These are phyloP conservation scores for Rhododendron ferrugineum DNA, from an alignment of 148 eudicot genomes.

Conservation along the genomic window DNA sequence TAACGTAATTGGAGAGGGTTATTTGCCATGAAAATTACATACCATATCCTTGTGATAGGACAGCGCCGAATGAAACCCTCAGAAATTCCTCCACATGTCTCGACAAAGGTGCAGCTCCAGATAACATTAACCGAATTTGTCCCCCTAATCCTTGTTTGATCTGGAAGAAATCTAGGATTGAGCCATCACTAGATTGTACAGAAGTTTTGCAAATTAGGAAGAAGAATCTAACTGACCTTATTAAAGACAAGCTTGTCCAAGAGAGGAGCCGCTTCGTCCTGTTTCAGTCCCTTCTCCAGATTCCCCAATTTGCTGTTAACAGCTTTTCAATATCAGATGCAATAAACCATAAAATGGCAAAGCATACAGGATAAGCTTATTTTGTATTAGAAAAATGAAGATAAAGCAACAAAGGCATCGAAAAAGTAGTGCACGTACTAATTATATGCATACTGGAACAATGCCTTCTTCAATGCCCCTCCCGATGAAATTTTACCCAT, in stretches of 20 bases:
- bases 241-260: slow-evolving; percentile 81
- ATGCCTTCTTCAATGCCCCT: slow-evolving; percentile 60
- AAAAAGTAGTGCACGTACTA: slow-evolving; percentile 46
- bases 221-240: slow-evolving; percentile 41
- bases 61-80: slow-evolving; percentile 75
- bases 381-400: background rate
- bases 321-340: slow-evolving; percentile 9
- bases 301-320: slow-evolving; percentile 69
- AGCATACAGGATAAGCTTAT: background rate
- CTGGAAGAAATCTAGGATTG: slow-evolving; percentile 23
- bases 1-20: background rate
- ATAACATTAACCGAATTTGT: slow-evolving; percentile 64
- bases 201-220: background rate
- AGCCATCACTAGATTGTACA: background rate
- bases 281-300: slow-evolving; percentile 81
- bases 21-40: background rate
- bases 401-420: background rate
- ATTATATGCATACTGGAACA: slow-evolving; percentile 80
- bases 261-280: slow-evolving; percentile 88
- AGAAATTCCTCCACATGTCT: slow-evolving; percentile 91
- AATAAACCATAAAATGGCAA: slow-evolving; percentile 7
- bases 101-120: slow-evolving; percentile 97
- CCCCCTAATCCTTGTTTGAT: slow-evolving; percentile 94
- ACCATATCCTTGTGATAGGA: slow-evolving; percentile 94
- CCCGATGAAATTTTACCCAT: slow-evolving; percentile 60